Conservation (phyloP, 768 basidiomycete genomes). For the Cyclocybe aegerita region DNA sequence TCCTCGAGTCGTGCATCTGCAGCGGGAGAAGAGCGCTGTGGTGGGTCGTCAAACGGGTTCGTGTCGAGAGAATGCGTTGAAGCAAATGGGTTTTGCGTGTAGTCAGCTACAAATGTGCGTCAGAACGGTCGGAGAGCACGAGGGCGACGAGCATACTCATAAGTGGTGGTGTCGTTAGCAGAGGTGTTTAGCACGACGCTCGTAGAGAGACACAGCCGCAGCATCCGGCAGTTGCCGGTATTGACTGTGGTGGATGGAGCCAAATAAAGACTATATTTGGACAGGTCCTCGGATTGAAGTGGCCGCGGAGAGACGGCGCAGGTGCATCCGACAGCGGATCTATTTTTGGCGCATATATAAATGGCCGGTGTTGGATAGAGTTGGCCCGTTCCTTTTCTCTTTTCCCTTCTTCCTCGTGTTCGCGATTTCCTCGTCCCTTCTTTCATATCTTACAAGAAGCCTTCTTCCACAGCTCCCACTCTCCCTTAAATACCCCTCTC, state of each 20-base stretch:
- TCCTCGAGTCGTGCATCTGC: constrained; percentile 53
- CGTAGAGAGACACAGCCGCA: not conserved
- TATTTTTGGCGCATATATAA: constrained; percentile 6
- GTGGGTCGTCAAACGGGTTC: constrained; percentile 90
- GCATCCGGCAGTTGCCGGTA: not conserved
- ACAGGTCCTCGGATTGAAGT: not conserved
- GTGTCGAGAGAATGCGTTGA: constrained; percentile 82
- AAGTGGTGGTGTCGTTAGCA: constrained; percentile 17
- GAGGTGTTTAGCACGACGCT: not conserved
- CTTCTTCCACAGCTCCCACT: constrained; percentile 16
- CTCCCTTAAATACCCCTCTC: constrained; percentile 25
- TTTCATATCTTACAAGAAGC: constrained; percentile 29
- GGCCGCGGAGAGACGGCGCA: too few species aligned
- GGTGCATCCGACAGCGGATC: not conserved
- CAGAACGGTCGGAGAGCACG: constrained; percentile 6
- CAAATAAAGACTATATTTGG: not conserved
- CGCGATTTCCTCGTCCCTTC: constrained; percentile 26
- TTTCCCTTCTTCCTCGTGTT: constrained; percentile 32
- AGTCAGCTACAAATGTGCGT: constrained; percentile 26
- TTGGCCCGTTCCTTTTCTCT: constrained; percentile 19
- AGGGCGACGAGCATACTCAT: constrained; percentile 32
- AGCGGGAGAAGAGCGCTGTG: constrained; percentile 33
- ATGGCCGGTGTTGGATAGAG: not conserved
- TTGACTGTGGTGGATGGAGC: not conserved
- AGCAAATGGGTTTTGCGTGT: constrained; percentile 77